Base-by-base conservation (phyloP, 2,329 filamentous ascomycete species). In the Colletotrichum horii region DNA sequence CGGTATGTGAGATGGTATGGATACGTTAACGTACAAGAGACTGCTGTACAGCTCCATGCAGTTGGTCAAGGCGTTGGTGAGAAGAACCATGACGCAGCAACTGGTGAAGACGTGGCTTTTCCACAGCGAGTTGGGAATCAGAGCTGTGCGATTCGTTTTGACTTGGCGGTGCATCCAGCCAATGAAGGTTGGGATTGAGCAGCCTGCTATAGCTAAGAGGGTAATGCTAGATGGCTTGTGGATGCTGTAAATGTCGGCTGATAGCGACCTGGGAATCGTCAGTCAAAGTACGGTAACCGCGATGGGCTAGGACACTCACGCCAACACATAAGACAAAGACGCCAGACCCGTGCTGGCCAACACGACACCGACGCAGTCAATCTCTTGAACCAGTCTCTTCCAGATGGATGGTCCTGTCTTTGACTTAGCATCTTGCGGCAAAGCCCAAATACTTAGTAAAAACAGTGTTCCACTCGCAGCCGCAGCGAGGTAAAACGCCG, bases 41-140 rank as follows among this genome's bases (percentile, higher is more conserved):
- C 83, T 84, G 48, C 81, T 79, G 65, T 85, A 87, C 7, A 84
- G 81, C 73, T 88, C 86, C 75, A 87, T 85, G 14, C 83, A 81
- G 64, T 88, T 87, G 24, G 86, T 76, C 6, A 85, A 83, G 0
- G 84, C 86, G 78, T 81, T 86, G 1, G 84, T 81, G 4, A 89
- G 79, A 9, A 87, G 80, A 0, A 88, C 83, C 8, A 83, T 85
- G 12, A 89, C 70, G 76, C 90, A 92, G 16, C 89, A 86, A 5
- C 83, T 83, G 0, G 87, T 87, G 78, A 92, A 92, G 8, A 86
- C 81, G 0, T 81, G 80, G 52, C 91, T 90, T 15, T 81, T 84
- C 91, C 90, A 92, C 0, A 92, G 80, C 0, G 85, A 87, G 78
- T 92, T 92, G 0, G 90, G 90, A 26, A 92, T 91, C 11, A 74